Base-by-base conservation (phyloP, 176 grass and related monocot species). In the Cenchrus americanus region DNA sequence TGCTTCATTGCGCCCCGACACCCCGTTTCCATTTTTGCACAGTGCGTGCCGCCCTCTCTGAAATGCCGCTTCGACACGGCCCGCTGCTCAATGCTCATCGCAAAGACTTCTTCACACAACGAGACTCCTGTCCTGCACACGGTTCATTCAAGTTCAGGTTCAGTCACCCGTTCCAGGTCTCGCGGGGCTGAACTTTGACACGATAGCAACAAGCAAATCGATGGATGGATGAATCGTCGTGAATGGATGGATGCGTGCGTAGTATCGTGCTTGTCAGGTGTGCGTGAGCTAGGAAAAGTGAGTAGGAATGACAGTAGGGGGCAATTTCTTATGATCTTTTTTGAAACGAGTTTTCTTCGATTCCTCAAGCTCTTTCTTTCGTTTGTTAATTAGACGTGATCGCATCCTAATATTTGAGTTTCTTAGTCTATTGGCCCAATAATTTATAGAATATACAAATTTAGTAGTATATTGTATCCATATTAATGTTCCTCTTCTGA, bases 1-100 rank as follows among this genome's bases (percentile, higher is more conserved):
- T 27, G 13, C 13, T 3, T 51, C 14, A 13, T 15, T 5, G 13
- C 14, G 3, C 50, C 50, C 3, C 50, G 60, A 26, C 26, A 41
- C 62, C 53, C 78, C 37, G 79, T 72, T 86, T 77, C 88, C 66
- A 90, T 86, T 82, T 86, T 73, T 90, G 83, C 49, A 65, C 79
- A 82, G 71, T 82, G 15, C 11, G 3, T 4, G 2, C 34, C 34
- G 6, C 61, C 76, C 42, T 85, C 75, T 62, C 68, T 75, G 27
- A 72, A 46, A 43, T 66, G 37, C 40, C 60, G 22, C 60, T 78
- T 55, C 6, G 54, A 7, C 73, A 64, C 54, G 75, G 49, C 54
- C 55, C n/a, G 48, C 44, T 24, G 8, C 3, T 53, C 51, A 4
- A 53, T 14, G 50, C 50, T 52, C 51, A 8, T 7, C 43, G 10